phyloP scores from a whole-genome alignment of 2,329 filamentous ascomycete genomes.

The Colletotrichum sp. region DNA sequence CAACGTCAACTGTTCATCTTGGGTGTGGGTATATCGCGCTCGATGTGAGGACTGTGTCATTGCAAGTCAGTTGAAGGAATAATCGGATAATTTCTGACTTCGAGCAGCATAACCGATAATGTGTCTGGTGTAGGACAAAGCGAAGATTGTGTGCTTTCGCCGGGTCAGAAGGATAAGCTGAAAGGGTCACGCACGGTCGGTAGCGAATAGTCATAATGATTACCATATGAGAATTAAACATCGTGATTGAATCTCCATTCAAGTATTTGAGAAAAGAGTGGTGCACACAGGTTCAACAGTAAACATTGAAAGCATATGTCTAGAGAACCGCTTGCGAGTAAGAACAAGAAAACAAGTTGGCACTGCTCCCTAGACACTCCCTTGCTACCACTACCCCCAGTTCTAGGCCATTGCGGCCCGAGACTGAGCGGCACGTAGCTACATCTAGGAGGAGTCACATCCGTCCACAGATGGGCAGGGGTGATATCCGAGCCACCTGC shows the following conservation, averaged over 20 bases:
- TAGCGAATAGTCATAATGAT: not conserved
- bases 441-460: not conserved
- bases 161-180: not conserved
- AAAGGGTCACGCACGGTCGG: not conserved
- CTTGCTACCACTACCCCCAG: no score
- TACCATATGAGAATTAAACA: fast-evolving
- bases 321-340: not conserved
- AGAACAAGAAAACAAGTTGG: not conserved
- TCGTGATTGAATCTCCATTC: not conserved
- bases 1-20: not conserved
- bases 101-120: not conserved
- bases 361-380: no score
- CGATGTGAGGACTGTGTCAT: not conserved
- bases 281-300: not conserved
- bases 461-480: not conserved
- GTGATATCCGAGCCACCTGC: not conserved
- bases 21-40: not conserved
- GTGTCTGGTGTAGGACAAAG: fast-evolving
- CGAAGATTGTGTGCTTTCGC: no score
- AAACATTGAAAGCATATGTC: fast-evolving
- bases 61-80: not conserved
- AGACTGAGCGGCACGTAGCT: not conserved
- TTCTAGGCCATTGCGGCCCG: not conserved
- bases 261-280: no score
- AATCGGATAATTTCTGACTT: not conserved